These are phyloP conservation scores for Scorias spongiosa DNA, from an alignment of 2,329 filamentous ascomycete species.

Conservation along the genomic window DNA sequence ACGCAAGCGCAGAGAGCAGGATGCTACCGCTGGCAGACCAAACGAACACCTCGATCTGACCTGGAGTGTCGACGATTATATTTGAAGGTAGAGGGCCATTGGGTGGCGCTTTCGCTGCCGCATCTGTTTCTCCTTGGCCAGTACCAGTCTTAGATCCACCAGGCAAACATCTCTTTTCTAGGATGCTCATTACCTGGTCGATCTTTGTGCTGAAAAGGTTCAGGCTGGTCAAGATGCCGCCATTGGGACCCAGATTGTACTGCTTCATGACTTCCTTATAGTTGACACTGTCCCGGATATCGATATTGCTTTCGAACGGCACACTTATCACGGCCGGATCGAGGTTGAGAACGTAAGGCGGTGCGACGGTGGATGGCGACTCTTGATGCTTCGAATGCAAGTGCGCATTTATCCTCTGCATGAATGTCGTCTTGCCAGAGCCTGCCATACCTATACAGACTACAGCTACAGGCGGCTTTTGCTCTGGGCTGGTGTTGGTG, in stretches of 20 bases:
- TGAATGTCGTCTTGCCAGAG: slow-evolving; percentile 98
- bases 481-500: not conserved
- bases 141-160: not conserved
- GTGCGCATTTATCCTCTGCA: slow-evolving; percentile 93
- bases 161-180: slow-evolving; percentile 60
- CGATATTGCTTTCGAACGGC: slow-evolving; percentile 93
- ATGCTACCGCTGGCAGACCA: slow-evolving; percentile 96
- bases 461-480: slow-evolving; percentile 51
- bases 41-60: slow-evolving; percentile 97
- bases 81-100: slow-evolving; percentile 50
- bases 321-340: slow-evolving; percentile 88
- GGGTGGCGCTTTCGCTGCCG: slow-evolving; percentile 7
- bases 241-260: slow-evolving; percentile 94
- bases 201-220: slow-evolving; percentile 98
- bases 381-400: slow-evolving; percentile 45
- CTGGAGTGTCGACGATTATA: slow-evolving; percentile 87
- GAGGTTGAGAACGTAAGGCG: slow-evolving; percentile 92
- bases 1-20: slow-evolving; percentile 79
- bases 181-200: slow-evolving; percentile 75
- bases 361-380: slow-evolving; percentile 41
- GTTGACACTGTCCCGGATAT: slow-evolving; percentile 97
- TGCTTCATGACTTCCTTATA: slow-evolving; percentile 99
- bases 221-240: slow-evolving; percentile 84
- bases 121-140: slow-evolving; percentile 18
- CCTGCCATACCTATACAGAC: slow-evolving; percentile 98